These are phyloP conservation scores for Lachnellula occidentalis DNA, from an alignment of 2,329 filamentous ascomycete species.

Conservation along the genomic window DNA sequence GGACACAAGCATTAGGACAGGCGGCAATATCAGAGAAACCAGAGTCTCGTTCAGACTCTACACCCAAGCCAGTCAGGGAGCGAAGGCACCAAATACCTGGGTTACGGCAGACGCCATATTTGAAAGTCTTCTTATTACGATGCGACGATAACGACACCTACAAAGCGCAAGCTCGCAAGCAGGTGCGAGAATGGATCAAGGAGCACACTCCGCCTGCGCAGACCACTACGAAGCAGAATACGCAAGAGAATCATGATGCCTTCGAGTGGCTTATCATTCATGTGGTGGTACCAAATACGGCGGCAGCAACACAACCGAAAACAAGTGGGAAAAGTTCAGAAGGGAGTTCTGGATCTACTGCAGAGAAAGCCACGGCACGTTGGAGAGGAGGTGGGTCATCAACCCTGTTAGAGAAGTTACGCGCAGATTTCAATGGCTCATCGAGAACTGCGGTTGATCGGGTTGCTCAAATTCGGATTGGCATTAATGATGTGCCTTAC, in stretches of 20 bases:
- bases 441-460: constrained; percentile 68
- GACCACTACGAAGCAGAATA: constrained; percentile 49
- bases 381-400: constrained; percentile 74
- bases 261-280: constrained; percentile 95
- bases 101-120: constrained; percentile 83
- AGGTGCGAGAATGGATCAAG: constrained; percentile 89
- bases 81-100: constrained; percentile 94
- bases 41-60: constrained; percentile 16
- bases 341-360: constrained; percentile 45
- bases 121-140: constrained; percentile 82
- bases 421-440: constrained; percentile 80
- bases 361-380: constrained; percentile 66
- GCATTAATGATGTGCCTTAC: constrained; percentile 62
- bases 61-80: constrained; percentile 38
- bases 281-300: constrained; percentile 81
- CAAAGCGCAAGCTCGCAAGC: constrained; percentile 70
- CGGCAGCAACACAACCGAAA: constrained; percentile 72
- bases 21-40: constrained; percentile 18
- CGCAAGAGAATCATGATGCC: constrained; percentile 89
- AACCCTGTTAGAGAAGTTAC: constrained; percentile 83
- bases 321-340: constrained; percentile 47
- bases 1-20: constrained; percentile 48
- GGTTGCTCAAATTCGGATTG: constrained; percentile 79
- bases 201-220: constrained; percentile 58
- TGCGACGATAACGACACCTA: constrained; percentile 97